Conservation (phyloP, 345 rosid genomes). For the Citropsis articulata region DNA sequence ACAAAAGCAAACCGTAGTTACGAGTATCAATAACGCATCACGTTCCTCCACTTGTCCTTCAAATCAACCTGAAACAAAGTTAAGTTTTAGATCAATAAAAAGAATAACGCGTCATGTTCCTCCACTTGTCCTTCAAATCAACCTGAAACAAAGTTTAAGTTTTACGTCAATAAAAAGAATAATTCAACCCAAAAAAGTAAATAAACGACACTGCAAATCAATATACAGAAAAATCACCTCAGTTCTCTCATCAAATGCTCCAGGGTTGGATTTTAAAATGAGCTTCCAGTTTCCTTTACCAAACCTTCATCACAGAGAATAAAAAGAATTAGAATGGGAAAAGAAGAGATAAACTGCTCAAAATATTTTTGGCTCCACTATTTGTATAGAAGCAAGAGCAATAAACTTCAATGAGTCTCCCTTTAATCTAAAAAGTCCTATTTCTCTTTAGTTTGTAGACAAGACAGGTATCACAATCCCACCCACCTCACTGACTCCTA, state of each 20-base stretch:
- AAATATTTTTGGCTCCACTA: too few relatives aligned
- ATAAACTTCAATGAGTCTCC: too few relatives aligned
- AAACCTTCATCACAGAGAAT: constrained; percentile 26
- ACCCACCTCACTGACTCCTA: too few relatives aligned
- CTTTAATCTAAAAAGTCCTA: too few relatives aligned
- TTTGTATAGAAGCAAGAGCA: too few relatives aligned
- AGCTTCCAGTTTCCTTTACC: constrained; percentile 52
- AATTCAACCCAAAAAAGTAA: too few relatives aligned
- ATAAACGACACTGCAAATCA: neutral
- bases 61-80: constrained; percentile 47
- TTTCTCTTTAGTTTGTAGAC: too few relatives aligned
- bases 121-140: constrained; percentile 77
- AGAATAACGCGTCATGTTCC: constrained; percentile 38
- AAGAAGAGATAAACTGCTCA: too few relatives aligned
- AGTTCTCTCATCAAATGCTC: constrained; percentile 35
- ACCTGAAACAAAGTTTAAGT: constrained; percentile 32
- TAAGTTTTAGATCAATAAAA: neutral
- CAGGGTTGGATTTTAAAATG: constrained; percentile 29
- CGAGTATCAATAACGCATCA: constrained; percentile 28
- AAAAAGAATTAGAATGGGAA: neutral
- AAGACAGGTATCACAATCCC: too few relatives aligned
- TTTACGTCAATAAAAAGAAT: neutral
- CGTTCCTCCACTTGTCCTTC: constrained; percentile 74
- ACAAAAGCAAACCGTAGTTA: neutral
- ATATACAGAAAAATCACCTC: constrained; percentile 26